Evolutionary conservation across 352 stramenopile genomes (phyloP).

Genomic region (Phytopythium sindhum): DNA sequence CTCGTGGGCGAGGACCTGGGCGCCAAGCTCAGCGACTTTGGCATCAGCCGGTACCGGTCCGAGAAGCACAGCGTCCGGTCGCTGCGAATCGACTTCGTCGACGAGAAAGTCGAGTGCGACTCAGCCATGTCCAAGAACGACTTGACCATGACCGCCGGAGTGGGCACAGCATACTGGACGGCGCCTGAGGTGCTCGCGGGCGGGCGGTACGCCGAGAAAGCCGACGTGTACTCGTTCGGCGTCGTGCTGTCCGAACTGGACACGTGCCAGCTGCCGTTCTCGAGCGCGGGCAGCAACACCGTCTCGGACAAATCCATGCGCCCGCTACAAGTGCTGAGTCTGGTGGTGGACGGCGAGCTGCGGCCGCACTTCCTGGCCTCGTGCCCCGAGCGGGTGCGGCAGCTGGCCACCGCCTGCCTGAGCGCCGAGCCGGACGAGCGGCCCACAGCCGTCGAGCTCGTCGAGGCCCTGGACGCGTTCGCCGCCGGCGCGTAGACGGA

Average conservation of each 20-base stretch:
- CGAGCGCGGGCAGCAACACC: constrained; percentile 11
- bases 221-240: constrained; percentile 24
- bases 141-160: constrained; percentile 29
- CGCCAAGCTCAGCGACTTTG: constrained; percentile 45
- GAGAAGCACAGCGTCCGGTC: not conserved
- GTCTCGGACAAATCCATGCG: constrained; percentile 17
- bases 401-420: constrained; percentile 22
- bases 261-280: constrained; percentile 20
- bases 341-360: constrained; percentile 25
- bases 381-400: constrained; percentile 17
- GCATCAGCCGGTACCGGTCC: constrained; percentile 14
- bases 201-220: constrained; percentile 31
- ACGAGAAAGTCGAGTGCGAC: not conserved
- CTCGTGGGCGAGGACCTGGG: constrained; percentile 22
- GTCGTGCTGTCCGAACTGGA: constrained; percentile 22
- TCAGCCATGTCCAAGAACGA: constrained; percentile 10
- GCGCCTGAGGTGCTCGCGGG: constrained; percentile 40
- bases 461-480: constrained; percentile 8
- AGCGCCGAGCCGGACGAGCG: constrained; percentile 18
- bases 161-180: constrained; percentile 35
- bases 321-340: constrained; percentile 26
- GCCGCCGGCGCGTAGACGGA: too few species aligned
- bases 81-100: not conserved
- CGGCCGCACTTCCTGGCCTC: constrained; percentile 15
- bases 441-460: constrained; percentile 26